Evolutionary conservation across 2,329 filamentous ascomycete genomes (phyloP).

Genomic region (Trichophyton equinum): DNA sequence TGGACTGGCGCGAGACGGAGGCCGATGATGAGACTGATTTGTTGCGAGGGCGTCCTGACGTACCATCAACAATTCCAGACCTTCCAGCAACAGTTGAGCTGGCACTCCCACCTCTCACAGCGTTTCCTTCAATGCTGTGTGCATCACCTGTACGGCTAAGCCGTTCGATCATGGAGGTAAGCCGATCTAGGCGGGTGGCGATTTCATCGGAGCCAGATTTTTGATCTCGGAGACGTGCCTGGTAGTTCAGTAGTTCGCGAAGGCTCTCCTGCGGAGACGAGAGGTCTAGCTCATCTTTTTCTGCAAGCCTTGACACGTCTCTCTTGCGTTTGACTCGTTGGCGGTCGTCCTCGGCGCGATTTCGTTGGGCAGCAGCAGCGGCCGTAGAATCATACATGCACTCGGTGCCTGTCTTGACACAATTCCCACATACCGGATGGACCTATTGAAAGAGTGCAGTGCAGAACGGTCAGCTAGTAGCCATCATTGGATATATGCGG

Average conservation of each 20-base stretch:
- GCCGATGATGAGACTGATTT: background rate
- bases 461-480: background rate
- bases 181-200: conserved; percentile 32
- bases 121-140: conserved; percentile 14
- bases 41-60: background rate
- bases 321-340: conserved; percentile 28
- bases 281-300: conserved; percentile 15
- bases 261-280: conserved; percentile 23
- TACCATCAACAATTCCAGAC: background rate
- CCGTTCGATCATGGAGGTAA: conserved; percentile 34
- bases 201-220: conserved; percentile 28
- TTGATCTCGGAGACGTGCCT: conserved; percentile 14
- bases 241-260: conserved; percentile 17
- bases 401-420: conserved; percentile 31
- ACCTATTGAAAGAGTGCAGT: conserved; percentile 17
- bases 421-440: conserved; percentile 36
- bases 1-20: conserved; percentile 18
- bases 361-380: conserved; percentile 9
- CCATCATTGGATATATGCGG: background rate
- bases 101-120: background rate
- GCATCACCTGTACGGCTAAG: conserved; percentile 26
- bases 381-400: conserved; percentile 29
- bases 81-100: background rate
- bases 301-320: conserved; percentile 15
- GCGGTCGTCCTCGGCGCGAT: conserved; percentile 6